Evolutionary conservation across 805 yeast species (phyloP), one percentile per base, ranked within the genome.

Genomic region (Yamadazyma philogaea): DNA sequence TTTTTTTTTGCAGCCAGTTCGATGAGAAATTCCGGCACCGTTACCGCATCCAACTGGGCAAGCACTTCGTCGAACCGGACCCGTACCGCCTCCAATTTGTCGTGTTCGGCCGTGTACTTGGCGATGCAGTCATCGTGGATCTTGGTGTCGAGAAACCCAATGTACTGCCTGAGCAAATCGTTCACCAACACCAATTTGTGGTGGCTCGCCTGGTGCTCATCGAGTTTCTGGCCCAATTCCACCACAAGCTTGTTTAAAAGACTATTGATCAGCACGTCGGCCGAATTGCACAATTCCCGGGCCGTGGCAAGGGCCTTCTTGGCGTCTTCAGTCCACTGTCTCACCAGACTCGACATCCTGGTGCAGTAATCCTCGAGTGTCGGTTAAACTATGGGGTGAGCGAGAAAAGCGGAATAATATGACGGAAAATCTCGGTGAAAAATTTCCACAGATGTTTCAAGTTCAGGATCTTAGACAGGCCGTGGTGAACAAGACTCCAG

Each of bases 201-300:
- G 7, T 63, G 34, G 38, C 49, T 48, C n/a, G 45, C 46, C 2
- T 40, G 41, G 6, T 42, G 52, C 8, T 43, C 48, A 20, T 48
- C 53, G 5, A 64, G 30, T 33, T 47, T 47, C 20, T 49, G 48
- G 3, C 70, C 64, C 14, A 67, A 42, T 7, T 41, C 38, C 31
- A 41, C 44, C 30, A 41, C 44, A 20, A 68, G 50, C 34, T 55
- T 55, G 36, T 51, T 52, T 2, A 48, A 37, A 1, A 64, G 58
- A 11, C 47, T 43, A 27, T 57, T 56, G 6, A 69, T 51, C 56
- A 57, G 59, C 1, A 44, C 43, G 34, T 66, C 70, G 1, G 74
- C 72, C 20, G 49, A 52, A 2, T 66, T 45, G 38, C 72, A 68
- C 27, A 61, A 40, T 16, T 51, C 51, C 36, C 59, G 61, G 6